phyloP scores from a whole-genome alignment of 1,284 basidiomycete genomes.

The Ustilago bromivora region DNA sequence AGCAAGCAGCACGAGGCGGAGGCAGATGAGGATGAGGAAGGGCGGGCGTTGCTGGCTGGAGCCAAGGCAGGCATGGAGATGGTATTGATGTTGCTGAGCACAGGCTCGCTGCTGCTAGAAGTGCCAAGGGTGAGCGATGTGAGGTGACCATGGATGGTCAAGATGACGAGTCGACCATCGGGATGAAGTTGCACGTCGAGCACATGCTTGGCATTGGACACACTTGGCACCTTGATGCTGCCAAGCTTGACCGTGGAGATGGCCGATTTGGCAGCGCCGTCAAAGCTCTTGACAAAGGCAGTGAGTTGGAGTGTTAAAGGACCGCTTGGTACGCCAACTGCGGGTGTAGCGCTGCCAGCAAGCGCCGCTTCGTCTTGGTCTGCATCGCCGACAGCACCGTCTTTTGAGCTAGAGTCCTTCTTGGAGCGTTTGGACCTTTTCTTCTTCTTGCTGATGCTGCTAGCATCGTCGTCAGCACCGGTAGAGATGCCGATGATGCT shows the following conservation, averaged over 20 bases:
- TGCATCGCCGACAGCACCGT: constrained; percentile 3
- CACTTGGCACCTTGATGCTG: constrained; percentile 14
- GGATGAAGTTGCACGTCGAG: constrained; percentile 39
- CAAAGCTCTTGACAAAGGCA: constrained; percentile 40
- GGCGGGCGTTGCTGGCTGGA: constrained; percentile 22
- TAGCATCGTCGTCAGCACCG: constrained; percentile 8
- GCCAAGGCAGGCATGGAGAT: constrained; percentile 20
- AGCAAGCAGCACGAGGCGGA: constrained; percentile 32
- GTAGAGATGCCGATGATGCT: constrained; percentile 2
- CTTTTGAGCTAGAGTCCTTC: constrained; percentile 8
- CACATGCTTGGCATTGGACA: constrained; percentile 21
- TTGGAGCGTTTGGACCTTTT: constrained; percentile 42
- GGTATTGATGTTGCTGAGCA: constrained; percentile 21
- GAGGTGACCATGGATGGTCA: constrained; percentile 31
- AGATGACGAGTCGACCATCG: constrained; percentile 33
- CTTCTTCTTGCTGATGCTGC: constrained; percentile 41
- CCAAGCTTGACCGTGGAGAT: constrained; percentile 28
- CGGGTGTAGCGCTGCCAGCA: constrained; percentile 2
- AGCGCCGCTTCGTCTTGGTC: constrained; percentile 12
- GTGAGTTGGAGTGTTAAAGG: constrained; percentile 32
- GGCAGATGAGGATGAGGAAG: constrained; percentile 29
- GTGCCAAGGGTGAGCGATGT: constrained; percentile 22
- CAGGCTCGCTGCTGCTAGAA: constrained; percentile 21
- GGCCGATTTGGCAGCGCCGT: constrained; percentile 22
- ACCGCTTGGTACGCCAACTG: constrained; percentile 9